Conservation (phyloP, 108 stramenopile genomes). For the Aurantiochytrium sp. region DNA sequence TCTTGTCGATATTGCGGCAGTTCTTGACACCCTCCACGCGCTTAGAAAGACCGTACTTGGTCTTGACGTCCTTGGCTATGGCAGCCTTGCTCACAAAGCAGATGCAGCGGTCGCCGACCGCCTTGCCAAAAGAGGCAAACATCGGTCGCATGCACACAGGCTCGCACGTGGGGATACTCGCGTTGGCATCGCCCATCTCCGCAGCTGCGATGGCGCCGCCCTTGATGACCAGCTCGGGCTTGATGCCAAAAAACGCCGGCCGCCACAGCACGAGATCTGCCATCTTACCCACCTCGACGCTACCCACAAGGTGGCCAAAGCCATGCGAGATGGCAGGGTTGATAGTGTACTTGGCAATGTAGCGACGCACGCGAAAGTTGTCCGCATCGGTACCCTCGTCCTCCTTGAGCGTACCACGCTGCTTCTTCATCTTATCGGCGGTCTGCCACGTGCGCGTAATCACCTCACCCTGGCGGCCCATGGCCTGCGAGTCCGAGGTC, state of each 20-base stretch:
- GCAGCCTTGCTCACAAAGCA: slow-evolving; percentile 80
- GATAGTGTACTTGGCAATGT: slow-evolving; percentile 95
- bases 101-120: slow-evolving; percentile 43
- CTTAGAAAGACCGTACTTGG: slow-evolving; percentile 67
- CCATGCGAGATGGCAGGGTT: slow-evolving; percentile 96
- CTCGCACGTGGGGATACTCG: slow-evolving; percentile 89
- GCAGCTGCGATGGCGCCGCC: slow-evolving; percentile 84
- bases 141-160: slow-evolving; percentile 93
- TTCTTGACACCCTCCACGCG: slow-evolving; percentile 61
- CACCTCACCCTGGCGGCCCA: slow-evolving; percentile 96
- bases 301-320: slow-evolving; percentile 80
- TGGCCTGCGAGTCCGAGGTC: slow-evolving; percentile 80
- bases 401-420: slow-evolving; percentile 73
- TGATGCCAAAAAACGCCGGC: slow-evolving; percentile 84
- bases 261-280: slow-evolving; percentile 92
- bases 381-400: slow-evolving; percentile 68
- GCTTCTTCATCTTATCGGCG: slow-evolving; percentile 95
- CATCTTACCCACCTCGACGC: slow-evolving; percentile 81
- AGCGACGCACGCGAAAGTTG: slow-evolving; percentile 83
- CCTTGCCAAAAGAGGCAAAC: slow-evolving; percentile 72
- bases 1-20: slow-evolving; percentile 72
- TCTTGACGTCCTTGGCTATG: slow-evolving; percentile 33
- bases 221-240: slow-evolving; percentile 93
- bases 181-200: slow-evolving; percentile 98
- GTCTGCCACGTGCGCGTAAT: slow-evolving; percentile 96